These are phyloP conservation scores for Globisporangium radiosum DNA, from an alignment of 352 stramenopile genomes.

Conservation along the genomic window DNA sequence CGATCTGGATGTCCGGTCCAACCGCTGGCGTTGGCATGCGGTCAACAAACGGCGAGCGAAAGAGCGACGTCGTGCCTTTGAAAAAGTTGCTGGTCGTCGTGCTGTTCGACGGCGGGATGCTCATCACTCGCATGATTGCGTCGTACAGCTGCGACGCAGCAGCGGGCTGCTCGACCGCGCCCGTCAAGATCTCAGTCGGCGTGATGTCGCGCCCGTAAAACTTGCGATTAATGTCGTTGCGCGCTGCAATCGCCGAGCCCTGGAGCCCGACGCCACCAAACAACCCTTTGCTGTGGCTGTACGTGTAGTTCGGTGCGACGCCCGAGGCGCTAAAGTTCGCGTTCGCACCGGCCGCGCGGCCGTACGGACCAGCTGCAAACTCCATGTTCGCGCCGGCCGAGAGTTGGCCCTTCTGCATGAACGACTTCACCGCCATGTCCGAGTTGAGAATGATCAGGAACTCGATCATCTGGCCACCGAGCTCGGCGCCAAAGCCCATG, in stretches of 20 bases:
- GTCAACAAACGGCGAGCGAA: slow-evolving; percentile 63
- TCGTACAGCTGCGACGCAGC: slow-evolving; percentile 82
- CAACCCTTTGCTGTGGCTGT: slow-evolving; percentile 82
- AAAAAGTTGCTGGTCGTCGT: slow-evolving; percentile 21
- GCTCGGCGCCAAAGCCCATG: slow-evolving; percentile 80
- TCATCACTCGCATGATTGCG: slow-evolving; percentile 63
- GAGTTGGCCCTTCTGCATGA: slow-evolving; percentile 82
- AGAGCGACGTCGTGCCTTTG: slow-evolving; percentile 31
- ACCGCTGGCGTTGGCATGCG: slow-evolving; percentile 66
- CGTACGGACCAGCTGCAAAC: slow-evolving; percentile 76
- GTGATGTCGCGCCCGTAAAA: slow-evolving; percentile 86
- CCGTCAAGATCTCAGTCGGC: slow-evolving; percentile 78
- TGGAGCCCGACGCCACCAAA: slow-evolving; percentile 81
- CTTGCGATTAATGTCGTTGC: slow-evolving; percentile 80
- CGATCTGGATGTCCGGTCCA: slow-evolving; percentile 71
- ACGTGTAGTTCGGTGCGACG: slow-evolving; percentile 83
- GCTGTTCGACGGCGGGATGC: slow-evolving; percentile 59
- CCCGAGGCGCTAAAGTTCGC: slow-evolving; percentile 73
- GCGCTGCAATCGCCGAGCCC: slow-evolving; percentile 72
- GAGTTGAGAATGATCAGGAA: slow-evolving; percentile 93
- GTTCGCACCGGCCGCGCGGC: slow-evolving; percentile 64
- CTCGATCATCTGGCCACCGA: slow-evolving; percentile 78
- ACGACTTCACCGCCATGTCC: slow-evolving; percentile 88
- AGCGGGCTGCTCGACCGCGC: slow-evolving; percentile 71
- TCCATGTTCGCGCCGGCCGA: slow-evolving; percentile 79